phyloP scores from a whole-genome alignment of 805 yeast species.

The Lipomyces orientalis region DNA sequence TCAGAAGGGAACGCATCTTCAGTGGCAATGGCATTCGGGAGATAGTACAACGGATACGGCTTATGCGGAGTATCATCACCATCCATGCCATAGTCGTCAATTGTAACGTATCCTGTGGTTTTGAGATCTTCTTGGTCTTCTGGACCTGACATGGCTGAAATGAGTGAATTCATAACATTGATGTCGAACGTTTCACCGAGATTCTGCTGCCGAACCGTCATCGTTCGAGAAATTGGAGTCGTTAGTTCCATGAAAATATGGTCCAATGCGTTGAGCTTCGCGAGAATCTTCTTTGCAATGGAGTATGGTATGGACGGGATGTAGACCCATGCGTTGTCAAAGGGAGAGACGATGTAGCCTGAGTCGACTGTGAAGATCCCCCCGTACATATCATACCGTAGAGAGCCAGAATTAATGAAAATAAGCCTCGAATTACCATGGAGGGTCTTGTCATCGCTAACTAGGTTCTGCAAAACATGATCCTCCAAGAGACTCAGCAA shows the following conservation, averaged over 20 bases:
- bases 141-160: constrained; percentile 35
- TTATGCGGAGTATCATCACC: constrained; percentile 84
- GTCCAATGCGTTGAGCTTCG: constrained; percentile 61
- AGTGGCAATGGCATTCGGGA: constrained; percentile 82
- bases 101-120: constrained; percentile 76
- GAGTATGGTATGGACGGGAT: constrained; percentile 62
- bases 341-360: constrained; percentile 84
- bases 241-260: constrained; percentile 49
- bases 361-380: constrained; percentile 85
- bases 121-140: constrained; percentile 39
- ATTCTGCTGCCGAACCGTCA: constrained; percentile 30
- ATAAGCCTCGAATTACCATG: constrained; percentile 55
- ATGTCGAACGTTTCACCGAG: constrained; percentile 35
- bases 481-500: constrained; percentile 64
- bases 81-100: constrained; percentile 80
- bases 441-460: constrained; percentile 39
- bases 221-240: constrained; percentile 36
- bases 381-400: constrained; percentile 81
- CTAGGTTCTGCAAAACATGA: constrained; percentile 57
- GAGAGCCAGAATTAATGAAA: constrained; percentile 83
- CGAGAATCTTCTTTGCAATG: constrained; percentile 61
- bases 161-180: constrained; percentile 29
- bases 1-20: constrained; percentile 34
- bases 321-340: constrained; percentile 77
- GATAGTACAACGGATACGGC: constrained; percentile 60